Evolutionary conservation across 2,329 filamentous ascomycete genomes (phyloP).

Genomic region (Monosporascus sp.): DNA sequence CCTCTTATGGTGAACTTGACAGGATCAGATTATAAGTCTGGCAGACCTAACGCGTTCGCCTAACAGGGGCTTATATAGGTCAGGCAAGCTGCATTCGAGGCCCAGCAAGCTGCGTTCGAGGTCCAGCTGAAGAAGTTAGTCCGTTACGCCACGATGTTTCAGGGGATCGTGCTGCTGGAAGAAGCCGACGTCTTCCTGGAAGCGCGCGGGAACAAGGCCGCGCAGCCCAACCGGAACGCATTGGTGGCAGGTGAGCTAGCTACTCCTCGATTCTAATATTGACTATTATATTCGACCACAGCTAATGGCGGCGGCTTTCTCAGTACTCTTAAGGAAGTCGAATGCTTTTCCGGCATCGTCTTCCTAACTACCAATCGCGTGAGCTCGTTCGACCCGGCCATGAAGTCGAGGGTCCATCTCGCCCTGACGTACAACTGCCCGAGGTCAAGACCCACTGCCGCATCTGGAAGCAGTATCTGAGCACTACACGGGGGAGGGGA

Average conservation of each 20-base stretch:
- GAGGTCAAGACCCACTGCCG: slow-evolving; percentile 13
- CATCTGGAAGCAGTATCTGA: slow-evolving; percentile 20
- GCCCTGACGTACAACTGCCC: slow-evolving; percentile 26
- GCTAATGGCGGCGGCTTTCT: no score
- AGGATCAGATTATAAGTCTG: slow-evolving; percentile 10
- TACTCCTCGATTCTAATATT: no score
- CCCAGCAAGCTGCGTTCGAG: no score
- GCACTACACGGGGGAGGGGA: slow-evolving; percentile 4
- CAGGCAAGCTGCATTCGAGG: slow-evolving; percentile 9
- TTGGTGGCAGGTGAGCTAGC: slow-evolving; percentile 17
- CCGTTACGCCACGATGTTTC: slow-evolving; percentile 23
- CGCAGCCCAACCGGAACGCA: slow-evolving; percentile 13
- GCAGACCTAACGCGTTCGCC: slow-evolving; percentile 5
- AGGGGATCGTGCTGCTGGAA: slow-evolving; percentile 25
- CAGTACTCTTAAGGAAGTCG: slow-evolving; percentile 35
- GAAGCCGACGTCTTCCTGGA: slow-evolving; percentile 27
- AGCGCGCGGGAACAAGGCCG: slow-evolving; percentile 11
- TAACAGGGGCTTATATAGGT: slow-evolving; percentile 5
- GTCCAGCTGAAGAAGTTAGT: slow-evolving; percentile 19
- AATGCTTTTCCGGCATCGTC: slow-evolving; percentile 36
- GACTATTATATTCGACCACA: no score
- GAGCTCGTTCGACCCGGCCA: slow-evolving; percentile 34
- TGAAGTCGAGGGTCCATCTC: slow-evolving; percentile 36
- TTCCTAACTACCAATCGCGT: slow-evolving; percentile 39
- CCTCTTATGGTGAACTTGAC: slow-evolving; percentile 20